Percentiles rank a stretch among this genome's conserved stretches.
Evolutionary conservation across 1,284 basidiomycete genomes (phyloP).

Genomic region (Baeospora myosura): DNA sequence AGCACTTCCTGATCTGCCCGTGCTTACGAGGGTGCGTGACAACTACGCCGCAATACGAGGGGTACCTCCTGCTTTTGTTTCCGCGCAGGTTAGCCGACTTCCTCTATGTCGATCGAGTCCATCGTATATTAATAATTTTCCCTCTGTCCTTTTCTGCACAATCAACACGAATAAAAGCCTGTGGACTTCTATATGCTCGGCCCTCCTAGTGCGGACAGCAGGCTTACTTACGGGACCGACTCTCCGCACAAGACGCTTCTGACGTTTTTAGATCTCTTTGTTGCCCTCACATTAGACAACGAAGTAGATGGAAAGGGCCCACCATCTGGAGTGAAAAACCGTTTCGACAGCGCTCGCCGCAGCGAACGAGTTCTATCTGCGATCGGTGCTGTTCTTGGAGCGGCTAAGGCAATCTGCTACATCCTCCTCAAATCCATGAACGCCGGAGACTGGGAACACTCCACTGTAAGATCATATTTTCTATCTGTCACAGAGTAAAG

Average conservation of each 20-base stretch:
- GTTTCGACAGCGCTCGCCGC: no score
- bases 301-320: no score
- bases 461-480: no score
- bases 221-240: neutral
- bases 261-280: slow-evolving; percentile 6
- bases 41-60: slow-evolving; percentile 20
- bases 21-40: slow-evolving; percentile 19
- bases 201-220: slow-evolving; percentile 8
- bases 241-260: slow-evolving; percentile 5
- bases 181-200: slow-evolving; percentile 31
- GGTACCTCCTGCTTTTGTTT: slow-evolving; percentile 26
- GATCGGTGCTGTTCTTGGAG: no score
- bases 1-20: slow-evolving; percentile 15
- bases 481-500: no score
- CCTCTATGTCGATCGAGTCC: no score
- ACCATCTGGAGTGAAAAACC: no score
- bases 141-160: slow-evolving; percentile 12
- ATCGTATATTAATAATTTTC: slow-evolving; percentile 15
- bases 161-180: slow-evolving; percentile 26
- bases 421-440: no score
- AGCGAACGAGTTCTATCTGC: no score
- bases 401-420: no score
- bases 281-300: no score
- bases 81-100: slow-evolving; percentile 33
- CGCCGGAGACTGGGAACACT: no score